Percentiles rank a stretch among this genome's conserved stretches.
These are phyloP conservation scores for Stephania japonica DNA, from an alignment of 164 flowering plant genomes.

Conservation along the genomic window DNA sequence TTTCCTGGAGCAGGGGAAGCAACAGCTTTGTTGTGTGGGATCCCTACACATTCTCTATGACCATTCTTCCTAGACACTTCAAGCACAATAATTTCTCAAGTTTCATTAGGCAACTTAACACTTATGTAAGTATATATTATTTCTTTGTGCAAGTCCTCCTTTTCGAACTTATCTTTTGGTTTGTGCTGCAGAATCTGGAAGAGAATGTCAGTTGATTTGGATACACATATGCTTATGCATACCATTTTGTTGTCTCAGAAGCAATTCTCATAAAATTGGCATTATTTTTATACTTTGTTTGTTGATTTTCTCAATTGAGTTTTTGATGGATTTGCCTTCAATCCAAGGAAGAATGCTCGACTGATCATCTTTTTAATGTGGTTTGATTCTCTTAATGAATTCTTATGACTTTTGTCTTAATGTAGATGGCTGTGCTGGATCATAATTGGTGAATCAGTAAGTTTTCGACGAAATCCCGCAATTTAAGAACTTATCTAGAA, in stretches of 20 bases:
- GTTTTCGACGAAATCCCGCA: not conserved
- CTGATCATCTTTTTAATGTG: too few relatives aligned
- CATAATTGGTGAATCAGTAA: constrained; percentile 2
- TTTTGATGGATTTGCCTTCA: too few relatives aligned
- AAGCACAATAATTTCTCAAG: constrained; percentile 93
- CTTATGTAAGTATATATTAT: constrained; percentile 86
- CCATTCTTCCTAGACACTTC: constrained; percentile 69
- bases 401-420: not conserved
- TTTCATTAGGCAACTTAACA: constrained; percentile 26
- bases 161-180: too few relatives aligned
- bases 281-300: too few relatives aligned
- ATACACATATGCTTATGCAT: not conserved
- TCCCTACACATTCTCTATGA: constrained; percentile 48
- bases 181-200: too few relatives aligned
- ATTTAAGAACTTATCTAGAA: not conserved
- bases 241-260: not conserved
- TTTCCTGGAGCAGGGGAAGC: constrained; percentile 68
- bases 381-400: too few relatives aligned
- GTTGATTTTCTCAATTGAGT: not conserved
- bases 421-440: not conserved
- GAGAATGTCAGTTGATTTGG: too few relatives aligned
- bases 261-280: not conserved
- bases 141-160: too few relatives aligned
- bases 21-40: constrained; percentile 83
- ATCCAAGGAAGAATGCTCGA: too few relatives aligned